Base-by-base conservation (phyloP, 495 filamentous ascomycete genomes). In the Endocarpon pusillum region DNA sequence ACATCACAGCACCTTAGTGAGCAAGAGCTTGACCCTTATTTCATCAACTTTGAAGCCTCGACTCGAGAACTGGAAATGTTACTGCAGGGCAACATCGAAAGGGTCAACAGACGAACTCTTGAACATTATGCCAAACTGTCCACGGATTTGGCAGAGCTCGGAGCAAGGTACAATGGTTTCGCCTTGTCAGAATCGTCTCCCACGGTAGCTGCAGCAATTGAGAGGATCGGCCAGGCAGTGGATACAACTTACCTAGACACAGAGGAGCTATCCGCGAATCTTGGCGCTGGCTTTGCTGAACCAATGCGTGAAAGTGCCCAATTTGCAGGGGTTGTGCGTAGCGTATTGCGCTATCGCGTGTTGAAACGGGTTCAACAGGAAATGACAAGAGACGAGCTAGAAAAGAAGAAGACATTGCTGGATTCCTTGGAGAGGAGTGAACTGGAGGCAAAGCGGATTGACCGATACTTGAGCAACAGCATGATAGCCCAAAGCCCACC, bases 301-400 rank as follows among this genome's bases (percentile, higher is more conserved):
- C 89, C 89, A 3, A 91, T 97, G 80, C 69, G 89, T 21, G 89
- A 97, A 53, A 91, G 78, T 42, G 89, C 89, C 11, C 89, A 97
- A 47, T 96, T 97, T 48, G 89, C 89, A 0, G 83, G 89, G 16
- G 80, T 97, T 0, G 89, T 97, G 8, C 72, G 89, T 12, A 78
- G 60, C 35, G 86, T 96, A 17, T 56, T 97, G 12, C 67, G 83
- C 25, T 97, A 91, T 44, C 61, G 89, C 6, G 75, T 94, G 2
- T 54, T 96, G 25, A 97, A 97, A 56, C 70, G 89, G 12, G 78
- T 94, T 15, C 89, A 97, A 42, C 81, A 96, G 51, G 89, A 97
- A 39, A 92, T 94, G 86, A 94, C 85, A 1, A 73, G 73, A 20
- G 91, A 94, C 33, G 81, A 94, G 44, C 59, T 97, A 6, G 59